Conservation (phyloP, 2,329 filamentous ascomycete species). For the Penicillium carneum region DNA sequence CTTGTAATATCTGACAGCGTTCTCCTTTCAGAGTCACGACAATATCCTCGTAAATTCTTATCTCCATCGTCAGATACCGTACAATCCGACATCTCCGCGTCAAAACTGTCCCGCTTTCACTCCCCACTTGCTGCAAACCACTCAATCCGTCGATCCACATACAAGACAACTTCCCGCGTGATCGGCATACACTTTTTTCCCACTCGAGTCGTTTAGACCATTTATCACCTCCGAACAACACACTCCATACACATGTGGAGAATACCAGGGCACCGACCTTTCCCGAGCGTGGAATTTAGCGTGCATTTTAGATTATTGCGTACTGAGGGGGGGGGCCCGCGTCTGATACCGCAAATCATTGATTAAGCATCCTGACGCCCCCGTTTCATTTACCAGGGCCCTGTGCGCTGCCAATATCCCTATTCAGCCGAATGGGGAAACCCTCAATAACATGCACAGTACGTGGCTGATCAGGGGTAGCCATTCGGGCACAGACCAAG, state of each 20-base stretch:
- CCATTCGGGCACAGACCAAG: not conserved
- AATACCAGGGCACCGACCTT: not conserved
- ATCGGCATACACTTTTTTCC: conserved; percentile 29
- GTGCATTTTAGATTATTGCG: conserved; percentile 7
- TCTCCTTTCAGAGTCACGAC: not conserved
- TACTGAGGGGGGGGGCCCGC: not conserved
- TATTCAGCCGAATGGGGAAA: not conserved
- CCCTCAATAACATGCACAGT: conserved; percentile 5
- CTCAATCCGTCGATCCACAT: conserved; percentile 26
- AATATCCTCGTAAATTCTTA: conserved; percentile 4
- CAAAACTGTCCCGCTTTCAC: conserved; percentile 14
- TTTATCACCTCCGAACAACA: not conserved
- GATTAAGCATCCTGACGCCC: conserved; percentile 6
- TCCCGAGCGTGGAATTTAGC: conserved; percentile 1
- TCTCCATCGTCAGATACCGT: not conserved
- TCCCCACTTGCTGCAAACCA: conserved; percentile 16
- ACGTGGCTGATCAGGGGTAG: conserved; percentile 14
- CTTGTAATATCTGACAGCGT: not conserved
- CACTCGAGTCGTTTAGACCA: not conserved
- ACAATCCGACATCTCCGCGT: conserved; percentile 10
- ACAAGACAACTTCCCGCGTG: conserved; percentile 33
- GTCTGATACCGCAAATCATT: not conserved
- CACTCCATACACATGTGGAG: not conserved
- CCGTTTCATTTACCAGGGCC: conserved; percentile 1
- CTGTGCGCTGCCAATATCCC: not conserved